Evolutionary conservation across 2,329 filamentous ascomycete genomes (phyloP), one percentile per base, ranked within the genome.

Genomic region (Aspergillus sp.): DNA sequence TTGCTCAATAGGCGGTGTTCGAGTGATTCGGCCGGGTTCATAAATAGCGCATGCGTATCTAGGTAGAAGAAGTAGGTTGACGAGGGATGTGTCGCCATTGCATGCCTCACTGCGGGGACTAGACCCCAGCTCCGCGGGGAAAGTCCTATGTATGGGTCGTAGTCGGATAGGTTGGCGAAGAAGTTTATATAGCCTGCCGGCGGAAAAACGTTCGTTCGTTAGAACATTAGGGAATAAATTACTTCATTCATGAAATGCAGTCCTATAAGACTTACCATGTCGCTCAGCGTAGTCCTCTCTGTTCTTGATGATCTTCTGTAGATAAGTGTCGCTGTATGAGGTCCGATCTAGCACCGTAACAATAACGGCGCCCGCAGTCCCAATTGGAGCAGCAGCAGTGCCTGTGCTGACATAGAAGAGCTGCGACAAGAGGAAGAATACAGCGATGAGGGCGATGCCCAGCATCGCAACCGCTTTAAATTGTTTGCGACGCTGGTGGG

Each of bases 51-150:
- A 68, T 95, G 87, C 66, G 90, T 85, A 59, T 93, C 90, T 15
- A 99, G 86, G 71, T 89, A 91, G 88, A 93, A 98, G 72, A 98
- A 84, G 73, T 88, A 96, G 49, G 84, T 87, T 61, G 85, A 87
- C 65, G 91, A 84, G 5, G 93, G 91, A 70, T 88, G 88, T 46
- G 87, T 82, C 6, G 91, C 87, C 77, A 98, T 86, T 48, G 93
- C 93, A 74, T 99, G 93, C 60, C 95, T 89, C 70, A 96, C 81
- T 7, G 93, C 90, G 60, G 93, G 90, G 53, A 98, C 84, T 66
- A 90, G 87, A 43, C 90, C 82, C 78, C 79, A 81, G 60, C 72
- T 79, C 52, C 70, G 68, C 12, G 79, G 76, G 31, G 76, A 73
- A 53, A 74, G 71, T 55, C 76, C 69, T 17, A 81, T 64, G 25